These are phyloP conservation scores for Penicillium frequentans DNA, from an alignment of 2,329 filamentous ascomycete genomes.

Conservation along the genomic window DNA sequence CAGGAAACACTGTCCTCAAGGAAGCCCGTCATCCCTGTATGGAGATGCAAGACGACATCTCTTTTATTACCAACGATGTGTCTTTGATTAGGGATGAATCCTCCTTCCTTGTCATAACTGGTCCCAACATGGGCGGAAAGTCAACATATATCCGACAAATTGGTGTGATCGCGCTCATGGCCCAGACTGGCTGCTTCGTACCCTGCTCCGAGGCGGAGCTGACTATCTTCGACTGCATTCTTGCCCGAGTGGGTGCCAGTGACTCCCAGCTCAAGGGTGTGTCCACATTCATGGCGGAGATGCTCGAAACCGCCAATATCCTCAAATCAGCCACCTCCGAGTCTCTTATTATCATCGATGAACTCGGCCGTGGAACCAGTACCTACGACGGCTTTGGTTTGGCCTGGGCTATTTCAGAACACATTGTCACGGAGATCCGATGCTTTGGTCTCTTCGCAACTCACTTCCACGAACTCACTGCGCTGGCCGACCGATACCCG, in stretches of 20 bases:
- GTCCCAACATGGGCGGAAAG: slow-evolving; percentile 99
- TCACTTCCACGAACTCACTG: slow-evolving; percentile 96
- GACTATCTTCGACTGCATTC: slow-evolving; percentile 94
- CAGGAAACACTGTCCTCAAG: slow-evolving; percentile 83
- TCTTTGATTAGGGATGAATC: slow-evolving; percentile 74
- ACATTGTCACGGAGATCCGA: slow-evolving; percentile 92
- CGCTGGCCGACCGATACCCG: slow-evolving; percentile 79
- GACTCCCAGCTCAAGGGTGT: slow-evolving; percentile 98
- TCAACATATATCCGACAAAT: slow-evolving; percentile 98
- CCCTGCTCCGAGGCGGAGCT: slow-evolving; percentile 87
- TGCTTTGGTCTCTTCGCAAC: slow-evolving; percentile 96
- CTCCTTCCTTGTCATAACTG: slow-evolving; percentile 94
- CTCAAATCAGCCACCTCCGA: slow-evolving; percentile 94
- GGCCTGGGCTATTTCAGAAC: slow-evolving; percentile 98
- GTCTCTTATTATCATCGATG: slow-evolving; percentile 97
- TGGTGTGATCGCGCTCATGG: slow-evolving; percentile 95
- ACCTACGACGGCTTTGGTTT: slow-evolving; percentile 98
- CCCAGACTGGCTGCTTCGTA: slow-evolving; percentile 94
- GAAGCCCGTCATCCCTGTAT: slow-evolving; percentile 96
- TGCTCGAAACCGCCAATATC: slow-evolving; percentile 98
- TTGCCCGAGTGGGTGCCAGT: slow-evolving; percentile 91
- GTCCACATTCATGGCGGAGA: slow-evolving; percentile 99
- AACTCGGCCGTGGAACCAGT: slow-evolving; percentile 91
- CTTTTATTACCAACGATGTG: slow-evolving; percentile 98
- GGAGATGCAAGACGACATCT: slow-evolving; percentile 97